Evolutionary conservation across 768 basidiomycete genomes (phyloP), one percentile per base, ranked within the genome.

Genomic region (Mrakia frigida): DNA sequence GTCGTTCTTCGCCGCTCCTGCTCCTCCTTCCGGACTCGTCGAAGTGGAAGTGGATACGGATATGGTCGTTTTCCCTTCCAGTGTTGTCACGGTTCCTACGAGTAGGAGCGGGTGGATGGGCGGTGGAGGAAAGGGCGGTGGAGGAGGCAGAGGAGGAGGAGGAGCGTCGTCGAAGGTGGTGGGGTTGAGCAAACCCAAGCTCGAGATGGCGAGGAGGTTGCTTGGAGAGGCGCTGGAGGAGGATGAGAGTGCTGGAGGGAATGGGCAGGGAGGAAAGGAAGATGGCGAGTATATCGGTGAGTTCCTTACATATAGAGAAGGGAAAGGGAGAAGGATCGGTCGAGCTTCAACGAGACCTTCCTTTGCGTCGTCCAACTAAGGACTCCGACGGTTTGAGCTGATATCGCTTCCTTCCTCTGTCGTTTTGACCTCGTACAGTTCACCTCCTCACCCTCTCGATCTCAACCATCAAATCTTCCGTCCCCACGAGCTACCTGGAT

Each of bases 381-480:
- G n/a, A n/a, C n/a, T n/a, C n/a, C n/a, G n/a, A n/a, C n/a, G 28
- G 56, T 7, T 21, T 35, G n/a, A 18, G 61, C 61, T 63, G 18
- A 37, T 33, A 37, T 37, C 33, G 3, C 31, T 21, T 37, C 18
- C n/a, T 37, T 63, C 61, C 16, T 68, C 2, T 43, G 6, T 39
- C 1, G 18, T 4, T 35, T 35, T 3, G 9, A 6, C 11, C 61
- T 11, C 6, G 53, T 25, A n/a, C 37, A 68, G 65, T 68, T 11
- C 65, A 68, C 11, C 65, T 68, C 35, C 65, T 68, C 3, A 39
- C 65, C 21, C 35, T 68, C 35, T 68, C 65, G 3, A 68, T 68
- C 39, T 68, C 65, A 13, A 68, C 65, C 21, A 68, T 68, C 65
- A 35, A 39, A 23, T 68, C 65, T 23, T 68, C 65, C 18, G 65